These are phyloP conservation scores for Paxillus involutus DNA, from an alignment of 768 basidiomycete species.

Conservation along the genomic window DNA sequence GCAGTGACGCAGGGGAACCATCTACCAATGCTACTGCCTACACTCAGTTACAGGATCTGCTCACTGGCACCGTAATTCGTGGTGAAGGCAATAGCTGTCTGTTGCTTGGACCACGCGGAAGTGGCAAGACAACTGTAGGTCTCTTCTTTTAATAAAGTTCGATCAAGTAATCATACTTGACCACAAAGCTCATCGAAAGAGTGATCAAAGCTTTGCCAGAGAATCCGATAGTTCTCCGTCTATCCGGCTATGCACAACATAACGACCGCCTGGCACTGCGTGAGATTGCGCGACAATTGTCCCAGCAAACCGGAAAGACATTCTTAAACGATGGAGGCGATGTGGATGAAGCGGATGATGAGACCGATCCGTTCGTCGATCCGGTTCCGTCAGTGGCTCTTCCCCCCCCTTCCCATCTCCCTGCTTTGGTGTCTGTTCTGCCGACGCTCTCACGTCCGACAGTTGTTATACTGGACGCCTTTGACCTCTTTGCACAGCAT, in stretches of 20 bases:
- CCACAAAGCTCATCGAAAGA: constrained; percentile 55
- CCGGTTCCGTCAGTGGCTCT: constrained; percentile 35
- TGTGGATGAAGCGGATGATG: constrained; percentile 34
- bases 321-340: constrained; percentile 41
- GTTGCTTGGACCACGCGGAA: constrained; percentile 79
- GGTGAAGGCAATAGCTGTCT: constrained; percentile 95
- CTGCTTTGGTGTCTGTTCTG: constrained; percentile 71
- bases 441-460: constrained; percentile 80
- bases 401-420: constrained; percentile 69
- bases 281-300: constrained; percentile 86
- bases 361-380: constrained; percentile 55
- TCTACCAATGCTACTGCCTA: constrained; percentile 53
- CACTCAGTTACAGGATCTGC: constrained; percentile 58
- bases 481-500: constrained; percentile 92
- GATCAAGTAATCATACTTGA: constrained; percentile 2
- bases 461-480: constrained; percentile 83
- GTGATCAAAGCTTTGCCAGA: constrained; percentile 47
- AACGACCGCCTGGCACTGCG: constrained; percentile 90
- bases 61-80: constrained; percentile 71
- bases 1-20: constrained; percentile 33
- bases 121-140: constrained; percentile 78
- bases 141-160: not conserved
- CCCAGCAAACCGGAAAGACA: constrained; percentile 68
- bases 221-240: constrained; percentile 69
- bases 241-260: constrained; percentile 83